Conservation (phyloP, 139 green algal genomes). For the Micractinium sp. region DNA sequence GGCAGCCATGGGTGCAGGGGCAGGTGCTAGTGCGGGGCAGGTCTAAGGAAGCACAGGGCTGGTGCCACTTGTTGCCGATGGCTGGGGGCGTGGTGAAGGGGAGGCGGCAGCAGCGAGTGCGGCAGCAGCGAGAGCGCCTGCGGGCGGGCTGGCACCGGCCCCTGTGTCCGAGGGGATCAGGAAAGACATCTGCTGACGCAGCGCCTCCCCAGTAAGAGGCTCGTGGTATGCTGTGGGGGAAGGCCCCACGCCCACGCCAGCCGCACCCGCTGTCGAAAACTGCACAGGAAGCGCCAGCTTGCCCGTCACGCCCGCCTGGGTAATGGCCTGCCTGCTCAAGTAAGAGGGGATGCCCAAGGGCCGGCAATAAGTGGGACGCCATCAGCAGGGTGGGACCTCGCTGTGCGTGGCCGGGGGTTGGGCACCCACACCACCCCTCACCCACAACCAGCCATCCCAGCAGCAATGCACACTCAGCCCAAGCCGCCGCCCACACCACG, state of each 20-base stretch:
- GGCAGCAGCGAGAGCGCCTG: background rate
- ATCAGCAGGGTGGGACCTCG: no score
- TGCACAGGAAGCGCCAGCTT: background rate
- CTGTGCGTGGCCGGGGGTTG: background rate
- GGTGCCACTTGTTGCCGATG: no score
- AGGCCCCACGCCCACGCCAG: background rate
- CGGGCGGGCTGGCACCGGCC: background rate
- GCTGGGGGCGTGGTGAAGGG: no score
- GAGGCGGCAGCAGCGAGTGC: background rate
- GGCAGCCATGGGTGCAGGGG: no score
- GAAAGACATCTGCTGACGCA: background rate
- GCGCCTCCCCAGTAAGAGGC: background rate
- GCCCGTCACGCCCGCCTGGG: background rate
- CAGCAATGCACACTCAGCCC: background rate
- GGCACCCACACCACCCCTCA: no score
- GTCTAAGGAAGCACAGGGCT: no score
- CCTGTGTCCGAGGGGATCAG: background rate
- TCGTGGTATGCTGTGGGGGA: no score
- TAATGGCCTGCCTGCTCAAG: constrained; percentile 9
- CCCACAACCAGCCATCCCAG: no score
- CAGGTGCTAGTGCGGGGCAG: no score
- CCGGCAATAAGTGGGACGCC: background rate
- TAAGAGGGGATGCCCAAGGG: no score
- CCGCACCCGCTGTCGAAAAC: constrained; percentile 8
- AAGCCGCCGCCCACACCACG: background rate